Percentiles rank a stretch among this genome's conserved stretches.
Evolutionary conservation across 163 green algal genomes (phyloP).

Genomic region (Chlamydomonas reinhardtii): DNA sequence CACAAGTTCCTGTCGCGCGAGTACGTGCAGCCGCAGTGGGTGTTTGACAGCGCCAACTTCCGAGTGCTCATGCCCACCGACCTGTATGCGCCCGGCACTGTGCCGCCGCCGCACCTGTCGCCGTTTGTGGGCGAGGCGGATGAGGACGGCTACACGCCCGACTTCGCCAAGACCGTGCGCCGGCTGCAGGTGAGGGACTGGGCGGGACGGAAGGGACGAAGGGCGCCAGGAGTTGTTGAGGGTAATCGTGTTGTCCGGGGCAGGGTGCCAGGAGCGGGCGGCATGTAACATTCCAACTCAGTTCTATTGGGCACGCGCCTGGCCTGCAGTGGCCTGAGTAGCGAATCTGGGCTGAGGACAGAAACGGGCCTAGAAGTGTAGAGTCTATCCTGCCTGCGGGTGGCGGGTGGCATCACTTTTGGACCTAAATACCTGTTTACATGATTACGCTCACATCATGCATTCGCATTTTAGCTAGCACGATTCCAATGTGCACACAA

Average conservation of each 20-base stretch:
- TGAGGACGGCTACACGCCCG: slow-evolving; percentile 95
- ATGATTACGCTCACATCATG: too few species aligned
- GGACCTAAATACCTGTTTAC: not conserved
- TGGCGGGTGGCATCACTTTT: slow-evolving; percentile 26
- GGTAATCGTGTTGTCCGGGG: too few species aligned
- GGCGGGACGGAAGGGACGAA: not conserved
- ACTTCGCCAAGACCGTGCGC: slow-evolving; percentile 87
- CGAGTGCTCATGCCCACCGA: slow-evolving; percentile 83
- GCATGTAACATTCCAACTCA: not conserved
- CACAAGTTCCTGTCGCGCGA: slow-evolving; percentile 81
- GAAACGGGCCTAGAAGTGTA: slow-evolving; percentile 9
- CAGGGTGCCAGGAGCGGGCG: too few species aligned
- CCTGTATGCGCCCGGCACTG: slow-evolving; percentile 88
- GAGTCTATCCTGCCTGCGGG: not conserved
- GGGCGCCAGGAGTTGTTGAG: too few species aligned
- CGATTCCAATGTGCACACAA: too few species aligned
- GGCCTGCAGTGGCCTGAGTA: slow-evolving; percentile 23
- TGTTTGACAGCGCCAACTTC: slow-evolving; percentile 96
- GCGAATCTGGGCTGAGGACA: slow-evolving; percentile 48
- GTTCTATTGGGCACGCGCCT: slow-evolving; percentile 38
- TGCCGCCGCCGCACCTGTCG: slow-evolving; percentile 94
- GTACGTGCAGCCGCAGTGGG: slow-evolving; percentile 96
- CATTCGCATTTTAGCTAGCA: too few species aligned
- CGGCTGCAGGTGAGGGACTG: slow-evolving; percentile 78
- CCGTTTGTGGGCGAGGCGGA: slow-evolving; percentile 93